A percentile compares a stretch with the other conserved stretches of the same genome.
These are phyloP conservation scores for Candida jianshihensis DNA, from an alignment of 805 yeast genomes.

Conservation along the genomic window DNA sequence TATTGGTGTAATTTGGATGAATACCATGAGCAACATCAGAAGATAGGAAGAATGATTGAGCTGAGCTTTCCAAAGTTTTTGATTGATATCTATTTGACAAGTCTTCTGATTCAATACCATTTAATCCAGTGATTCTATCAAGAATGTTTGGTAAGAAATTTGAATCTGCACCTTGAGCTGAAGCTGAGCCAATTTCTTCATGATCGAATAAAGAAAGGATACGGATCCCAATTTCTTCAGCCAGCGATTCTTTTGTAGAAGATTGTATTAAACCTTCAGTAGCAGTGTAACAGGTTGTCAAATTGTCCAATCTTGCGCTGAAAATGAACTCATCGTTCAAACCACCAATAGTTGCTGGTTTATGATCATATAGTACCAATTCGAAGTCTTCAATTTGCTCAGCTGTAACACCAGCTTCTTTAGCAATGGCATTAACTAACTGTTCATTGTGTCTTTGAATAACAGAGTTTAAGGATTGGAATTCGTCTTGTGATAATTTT, in stretches of 20 bases:
- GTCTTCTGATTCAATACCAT: constrained; percentile 22
- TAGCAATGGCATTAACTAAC: constrained; percentile 61
- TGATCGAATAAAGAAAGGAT: constrained; percentile 86
- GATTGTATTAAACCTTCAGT: constrained; percentile 61
- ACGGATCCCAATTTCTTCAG: constrained; percentile 51
- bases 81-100: constrained; percentile 30
- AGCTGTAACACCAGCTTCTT: constrained; percentile 47
- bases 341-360: constrained; percentile 81
- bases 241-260: constrained; percentile 31
- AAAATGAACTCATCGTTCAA: constrained; percentile 84
- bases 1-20: constrained; percentile 80
- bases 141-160: constrained; percentile 78
- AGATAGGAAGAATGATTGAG: constrained; percentile 81
- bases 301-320: constrained; percentile 86
- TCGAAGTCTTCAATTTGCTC: constrained; percentile 82
- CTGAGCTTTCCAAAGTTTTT: constrained; percentile 45
- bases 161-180: constrained; percentile 96
- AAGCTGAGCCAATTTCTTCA: constrained; percentile 89
- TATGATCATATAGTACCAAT: constrained; percentile 77
- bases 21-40: constrained; percentile 97
- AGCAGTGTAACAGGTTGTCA: constrained; percentile 81
- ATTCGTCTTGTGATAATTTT: constrained; percentile 45
- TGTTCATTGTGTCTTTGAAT: constrained; percentile 73
- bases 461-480: constrained; percentile 57
- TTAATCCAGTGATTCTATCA: constrained; percentile 52